A percentile compares a stretch with the other conserved stretches of the same genome.
These are phyloP conservation scores for Sophora flavescens DNA, from an alignment of 306 rosid species.

Conservation along the genomic window DNA sequence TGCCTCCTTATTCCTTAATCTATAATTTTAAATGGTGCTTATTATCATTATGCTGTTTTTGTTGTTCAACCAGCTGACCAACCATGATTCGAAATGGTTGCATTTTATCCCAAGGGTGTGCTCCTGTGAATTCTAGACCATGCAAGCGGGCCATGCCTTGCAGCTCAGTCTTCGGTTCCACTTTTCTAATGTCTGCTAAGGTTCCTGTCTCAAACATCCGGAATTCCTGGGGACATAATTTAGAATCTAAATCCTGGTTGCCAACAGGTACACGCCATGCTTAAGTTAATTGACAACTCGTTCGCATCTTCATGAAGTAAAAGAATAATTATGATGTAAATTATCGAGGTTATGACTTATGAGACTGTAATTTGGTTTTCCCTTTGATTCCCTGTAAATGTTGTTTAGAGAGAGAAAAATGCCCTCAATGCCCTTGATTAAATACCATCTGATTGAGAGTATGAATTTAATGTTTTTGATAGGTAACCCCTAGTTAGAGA, in stretches of 20 bases:
- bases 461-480: not conserved
- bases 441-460: not conserved
- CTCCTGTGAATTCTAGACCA: constrained; percentile 49
- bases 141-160: constrained; percentile 37
- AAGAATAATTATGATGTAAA: not conserved
- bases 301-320: not conserved
- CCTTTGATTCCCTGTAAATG: not conserved
- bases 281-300: constrained; percentile 14
- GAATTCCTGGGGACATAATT: constrained; percentile 53
- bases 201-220: constrained; percentile 51
- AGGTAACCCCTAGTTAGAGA: no score
- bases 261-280: constrained; percentile 44
- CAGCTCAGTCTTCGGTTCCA: constrained; percentile 42
- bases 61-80: constrained; percentile 48
- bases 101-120: constrained; percentile 56
- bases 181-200: constrained; percentile 53
- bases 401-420: not conserved
- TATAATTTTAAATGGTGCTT: not conserved
- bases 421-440: not conserved
- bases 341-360: not conserved
- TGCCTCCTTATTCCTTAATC: no score
- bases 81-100: constrained; percentile 69
- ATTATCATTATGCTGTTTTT: not conserved
- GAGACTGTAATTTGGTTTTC: not conserved
- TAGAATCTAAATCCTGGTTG: constrained; percentile 47